Evolutionary conservation across 345 rosid species (phyloP).

Genomic region (Adansonia digitata): DNA sequence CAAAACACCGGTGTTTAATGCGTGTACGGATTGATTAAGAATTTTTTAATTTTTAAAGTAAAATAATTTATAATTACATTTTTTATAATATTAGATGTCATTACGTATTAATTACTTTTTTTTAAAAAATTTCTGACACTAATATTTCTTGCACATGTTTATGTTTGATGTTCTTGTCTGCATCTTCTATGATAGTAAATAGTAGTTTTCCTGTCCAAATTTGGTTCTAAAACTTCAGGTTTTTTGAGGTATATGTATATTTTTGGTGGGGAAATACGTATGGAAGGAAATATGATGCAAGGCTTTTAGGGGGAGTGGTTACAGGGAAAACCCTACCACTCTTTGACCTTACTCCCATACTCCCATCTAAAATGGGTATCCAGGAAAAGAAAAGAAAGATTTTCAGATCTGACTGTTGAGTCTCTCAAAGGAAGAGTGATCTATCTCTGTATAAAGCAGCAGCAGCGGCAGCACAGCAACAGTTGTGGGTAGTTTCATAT

Average conservation of each 20-base stretch:
- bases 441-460: too few relatives aligned
- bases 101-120: too few relatives aligned
- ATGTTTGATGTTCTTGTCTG: not conserved
- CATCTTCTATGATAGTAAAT: not conserved
- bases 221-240: too few relatives aligned
- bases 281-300: not conserved
- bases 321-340: not conserved
- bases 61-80: too few relatives aligned
- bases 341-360: not conserved
- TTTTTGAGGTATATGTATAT: too few relatives aligned
- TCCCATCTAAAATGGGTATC: not conserved
- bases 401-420: not conserved
- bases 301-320: not conserved
- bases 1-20: too few relatives aligned
- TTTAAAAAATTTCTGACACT: too few relatives aligned
- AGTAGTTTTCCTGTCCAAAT: not conserved
- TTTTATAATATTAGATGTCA: too few relatives aligned
- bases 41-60: too few relatives aligned
- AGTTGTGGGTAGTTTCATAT: not conserved
- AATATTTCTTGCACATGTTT: not conserved
- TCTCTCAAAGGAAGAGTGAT: not conserved
- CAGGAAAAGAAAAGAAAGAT: not conserved
- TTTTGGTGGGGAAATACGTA: not conserved
- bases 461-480: too few relatives aligned
- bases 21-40: too few relatives aligned